Evolutionary conservation across 1,284 basidiomycete genomes (phyloP), one percentile per base, ranked within the genome.

Genomic region (Porogramme epimiltina): DNA sequence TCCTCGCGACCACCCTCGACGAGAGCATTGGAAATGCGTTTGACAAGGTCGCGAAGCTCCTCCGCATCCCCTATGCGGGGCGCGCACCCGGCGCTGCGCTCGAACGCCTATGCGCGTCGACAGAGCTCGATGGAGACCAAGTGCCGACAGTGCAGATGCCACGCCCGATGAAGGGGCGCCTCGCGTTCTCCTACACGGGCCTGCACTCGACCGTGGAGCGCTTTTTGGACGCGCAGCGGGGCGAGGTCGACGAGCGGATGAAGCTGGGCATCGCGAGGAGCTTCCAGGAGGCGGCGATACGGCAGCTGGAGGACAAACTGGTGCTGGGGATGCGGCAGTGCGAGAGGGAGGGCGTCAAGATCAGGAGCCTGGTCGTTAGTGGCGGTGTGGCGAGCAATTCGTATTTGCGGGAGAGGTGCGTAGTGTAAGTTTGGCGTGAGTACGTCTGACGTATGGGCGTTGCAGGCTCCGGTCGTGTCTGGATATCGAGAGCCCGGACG

Each of bases 351-450:
- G 73, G 72, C 13, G 62, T 84, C 34, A 54, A 66, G 13, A 68
- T 89, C 37, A 61, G 66, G 18, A 73, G 83, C 56, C 61, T 98
- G 13, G 90, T 96, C 0, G 85, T 91, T 10, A 92, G 90, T 52
- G 95, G 95, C 1, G 95, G 95, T 1, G 95, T 98, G 0, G 95
- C 93, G 15, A 92, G 91, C 58, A 98, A 98, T 61, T 43, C 64
- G 31, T 85, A 79, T 58, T 70, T 97, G 51, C 73, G 92, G 33
- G 60, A 76, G 46, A 74, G 82, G 92, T 90, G 45, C 41, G 76
- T 59, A 1, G 15, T 11, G 19, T 20, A 8, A 28, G 10, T 31
- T 41, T 1, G 16, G 3, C 16, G 16, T 23, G 23, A 20, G 16
- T 11, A n/a, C n/a, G n/a, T n/a, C n/a, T n/a, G n/a, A n/a, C n/a